Percentiles rank a stretch among this genome's conserved stretches.
Conservation (phyloP, 75 land plant species). For the Isoetes taiwanensis region DNA sequence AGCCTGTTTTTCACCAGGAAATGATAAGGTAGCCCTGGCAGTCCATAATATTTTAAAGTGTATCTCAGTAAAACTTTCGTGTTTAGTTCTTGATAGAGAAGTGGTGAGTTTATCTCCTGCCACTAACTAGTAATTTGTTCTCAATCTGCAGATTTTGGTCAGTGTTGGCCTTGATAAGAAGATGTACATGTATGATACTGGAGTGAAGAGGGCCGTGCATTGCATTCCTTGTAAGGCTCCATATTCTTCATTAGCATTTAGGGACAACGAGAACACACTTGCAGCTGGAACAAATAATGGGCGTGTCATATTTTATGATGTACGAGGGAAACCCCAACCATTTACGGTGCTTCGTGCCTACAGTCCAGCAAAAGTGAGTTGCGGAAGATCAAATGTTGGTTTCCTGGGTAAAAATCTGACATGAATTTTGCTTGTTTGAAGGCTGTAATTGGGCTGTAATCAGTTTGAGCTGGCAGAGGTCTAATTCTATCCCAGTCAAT, state of each 20-base stretch:
- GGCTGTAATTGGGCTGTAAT: constrained; percentile 53
- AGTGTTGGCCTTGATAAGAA: constrained; percentile 90
- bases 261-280: constrained; percentile 71
- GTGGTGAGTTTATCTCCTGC: background rate
- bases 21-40: constrained; percentile 59
- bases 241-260: constrained; percentile 74
- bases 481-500: constrained; percentile 58
- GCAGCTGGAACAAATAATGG: constrained; percentile 97
- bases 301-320: constrained; percentile 81
- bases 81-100: background rate
- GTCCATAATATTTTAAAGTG: background rate
- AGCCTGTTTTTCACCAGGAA: constrained; percentile 71
- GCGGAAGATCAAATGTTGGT: background rate
- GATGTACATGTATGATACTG: constrained; percentile 62
- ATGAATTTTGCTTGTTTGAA: background rate
- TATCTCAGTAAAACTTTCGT: background rate
- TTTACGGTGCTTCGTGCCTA: constrained; percentile 82
- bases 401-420: background rate
- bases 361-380: constrained; percentile 57
- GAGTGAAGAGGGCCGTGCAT: constrained; percentile 46
- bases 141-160: constrained; percentile 54
- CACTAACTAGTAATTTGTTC: constrained; percentile 4
- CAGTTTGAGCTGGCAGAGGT: constrained; percentile 92
- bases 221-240: constrained; percentile 74
- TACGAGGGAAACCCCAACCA: constrained; percentile 84